Conservation (phyloP, 306 rosid species). For the Urtica urens region DNA sequence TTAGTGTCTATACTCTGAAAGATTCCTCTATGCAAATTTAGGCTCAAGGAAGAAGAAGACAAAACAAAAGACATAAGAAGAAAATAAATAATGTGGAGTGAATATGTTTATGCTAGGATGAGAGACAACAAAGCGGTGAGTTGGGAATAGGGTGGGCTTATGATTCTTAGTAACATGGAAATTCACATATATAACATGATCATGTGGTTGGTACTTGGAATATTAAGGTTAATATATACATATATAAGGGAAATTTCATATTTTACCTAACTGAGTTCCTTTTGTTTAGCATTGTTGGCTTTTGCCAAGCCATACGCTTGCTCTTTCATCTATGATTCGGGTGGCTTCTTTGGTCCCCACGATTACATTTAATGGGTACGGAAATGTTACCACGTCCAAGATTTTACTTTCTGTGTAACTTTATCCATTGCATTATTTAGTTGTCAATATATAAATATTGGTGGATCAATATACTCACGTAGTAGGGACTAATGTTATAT, state of each 20-base stretch:
- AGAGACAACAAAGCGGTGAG: conserved; percentile 75
- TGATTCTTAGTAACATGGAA: conserved; percentile 57
- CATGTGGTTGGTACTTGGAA: conserved; percentile 26
- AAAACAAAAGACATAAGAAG: conserved; percentile 31
- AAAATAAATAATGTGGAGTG: neutral
- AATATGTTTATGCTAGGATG: conserved; percentile 54
- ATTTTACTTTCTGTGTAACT: neutral
- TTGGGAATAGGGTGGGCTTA: conserved; percentile 49
- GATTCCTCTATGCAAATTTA: conserved; percentile 59
- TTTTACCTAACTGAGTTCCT: conserved; percentile 9
- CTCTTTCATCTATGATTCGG: conserved; percentile 11
- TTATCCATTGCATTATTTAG: neutral
- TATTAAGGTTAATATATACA: no score
- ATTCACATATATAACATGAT: conserved; percentile 23
- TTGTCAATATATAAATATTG: neutral
- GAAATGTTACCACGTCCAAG: conserved; percentile 7
- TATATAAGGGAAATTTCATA: neutral
- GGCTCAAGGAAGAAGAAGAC: conserved; percentile 45
- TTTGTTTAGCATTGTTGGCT: conserved; percentile 38
- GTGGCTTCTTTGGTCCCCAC: conserved; percentile 16
- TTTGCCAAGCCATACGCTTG: conserved; percentile 39
- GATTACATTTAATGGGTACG: neutral
- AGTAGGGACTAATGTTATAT: neutral
- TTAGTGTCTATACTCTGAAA: conserved; percentile 40
- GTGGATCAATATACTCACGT: neutral